Evolutionary conservation across 2,329 filamentous ascomycete species (phyloP).

Genomic region (Talaromyces sp.): DNA sequence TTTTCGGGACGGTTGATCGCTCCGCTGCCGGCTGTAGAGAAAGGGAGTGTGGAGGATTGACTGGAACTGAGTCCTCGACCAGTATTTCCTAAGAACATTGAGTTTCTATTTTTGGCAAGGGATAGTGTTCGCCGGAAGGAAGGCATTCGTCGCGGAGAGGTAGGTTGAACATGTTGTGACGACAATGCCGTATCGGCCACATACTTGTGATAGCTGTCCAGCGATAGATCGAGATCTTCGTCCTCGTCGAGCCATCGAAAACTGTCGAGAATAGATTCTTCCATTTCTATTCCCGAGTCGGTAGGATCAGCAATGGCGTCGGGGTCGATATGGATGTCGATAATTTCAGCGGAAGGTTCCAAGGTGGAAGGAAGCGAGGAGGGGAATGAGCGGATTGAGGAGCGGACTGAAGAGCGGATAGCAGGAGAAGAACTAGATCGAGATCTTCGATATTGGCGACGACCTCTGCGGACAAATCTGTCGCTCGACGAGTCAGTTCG

Average conservation of each 20-base stretch:
- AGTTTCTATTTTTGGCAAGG: slow-evolving; percentile 59
- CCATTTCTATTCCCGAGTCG: slow-evolving; percentile 38
- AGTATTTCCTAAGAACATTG: slow-evolving; percentile 40
- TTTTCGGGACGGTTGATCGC: neutral
- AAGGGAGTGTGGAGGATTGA: slow-evolving; percentile 40
- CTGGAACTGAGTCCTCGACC: slow-evolving; percentile 33
- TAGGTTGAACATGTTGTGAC: slow-evolving; percentile 29
- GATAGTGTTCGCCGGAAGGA: slow-evolving; percentile 71
- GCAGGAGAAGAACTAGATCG: neutral
- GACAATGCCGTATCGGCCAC: slow-evolving; percentile 46
- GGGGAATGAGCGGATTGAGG: slow-evolving; percentile 19
- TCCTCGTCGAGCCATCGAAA: slow-evolving; percentile 74
- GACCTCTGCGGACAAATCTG: neutral
- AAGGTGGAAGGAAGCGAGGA: slow-evolving; percentile 13
- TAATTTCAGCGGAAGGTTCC: slow-evolving; percentile 17
- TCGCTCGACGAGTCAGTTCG: neutral
- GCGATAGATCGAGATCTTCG: slow-evolving; percentile 64
- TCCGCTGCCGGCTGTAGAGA: slow-evolving; percentile 21
- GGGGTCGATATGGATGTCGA: neutral
- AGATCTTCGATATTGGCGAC: slow-evolving; percentile 1
- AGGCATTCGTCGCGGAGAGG: slow-evolving; percentile 41
- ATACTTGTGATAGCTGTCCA: slow-evolving; percentile 69
- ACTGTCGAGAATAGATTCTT: slow-evolving; percentile 61
- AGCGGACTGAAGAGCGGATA: neutral
- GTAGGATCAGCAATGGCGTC: slow-evolving; percentile 21